Base-by-base conservation (phyloP, 129 eudicot genomes). In the Artemisia annua region DNA sequence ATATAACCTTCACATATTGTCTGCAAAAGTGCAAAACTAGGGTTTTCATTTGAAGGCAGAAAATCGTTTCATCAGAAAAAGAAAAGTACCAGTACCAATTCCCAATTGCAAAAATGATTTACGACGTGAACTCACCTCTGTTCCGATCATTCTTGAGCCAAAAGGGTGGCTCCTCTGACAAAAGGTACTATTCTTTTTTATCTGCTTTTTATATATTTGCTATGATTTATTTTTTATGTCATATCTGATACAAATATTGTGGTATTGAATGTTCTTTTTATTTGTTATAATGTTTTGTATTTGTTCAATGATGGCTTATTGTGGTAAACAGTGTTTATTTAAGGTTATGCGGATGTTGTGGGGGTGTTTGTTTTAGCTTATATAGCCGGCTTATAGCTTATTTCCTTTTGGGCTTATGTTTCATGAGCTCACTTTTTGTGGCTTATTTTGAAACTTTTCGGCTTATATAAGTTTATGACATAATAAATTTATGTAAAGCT, bases 111-210 rank as follows among this genome's bases (percentile, higher is more conserved):
- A 75, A 68, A 52, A 87, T 90, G 97, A 92, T 92, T 20, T 92
- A 92, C 96, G 97, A 92, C 97, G 96, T 92, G 6, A 88, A 92
- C 67, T 92, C 97, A 13, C 91, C 91, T 2, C 86, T 92, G 77
- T 92, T 92, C 86, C 88, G 97, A 11, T 92, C 97, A 70, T 92
- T 92, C 89, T 89, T 92, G 81, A 85, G 97, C 87, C 97, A 92
- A 87, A 92, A 92, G 81, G 97, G 97, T 7, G 97, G 96, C 59
- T 74, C 87, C 32, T 76, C 96, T 59, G 96, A 92, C 60, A 92
- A 89, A 88, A 92, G 97, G 97, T 88, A 58, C 30, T 1, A 5
- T 71, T 67, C 17, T 53, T 28, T 20, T 12, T 28, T 24, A 7
- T 22, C 2, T 24, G 9, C 12, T 52, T 52, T 52, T 52, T 52